Conservation (phyloP, 306 rosid species). For the Cicer judaicum region DNA sequence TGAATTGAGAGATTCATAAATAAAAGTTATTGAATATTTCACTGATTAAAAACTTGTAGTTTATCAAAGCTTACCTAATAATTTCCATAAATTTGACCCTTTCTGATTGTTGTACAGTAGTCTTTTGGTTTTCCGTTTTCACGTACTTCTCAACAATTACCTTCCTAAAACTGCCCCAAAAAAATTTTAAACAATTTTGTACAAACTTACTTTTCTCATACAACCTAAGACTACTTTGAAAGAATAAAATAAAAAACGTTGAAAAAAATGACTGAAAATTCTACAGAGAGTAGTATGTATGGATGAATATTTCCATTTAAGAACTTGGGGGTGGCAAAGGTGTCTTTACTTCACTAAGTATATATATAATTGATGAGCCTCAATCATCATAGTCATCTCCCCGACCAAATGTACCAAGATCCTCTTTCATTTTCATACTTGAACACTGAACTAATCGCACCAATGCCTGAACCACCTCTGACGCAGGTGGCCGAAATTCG, state of each 20-base stretch:
- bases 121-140: background rate
- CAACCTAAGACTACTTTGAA: conserved; percentile 37
- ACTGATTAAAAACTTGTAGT: background rate
- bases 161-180: background rate
- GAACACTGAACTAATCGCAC: conserved; percentile 67
- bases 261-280: conserved; percentile 5
- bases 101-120: background rate
- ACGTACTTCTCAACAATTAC: background rate
- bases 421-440: conserved; percentile 63
- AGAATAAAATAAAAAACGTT: background rate
- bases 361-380: background rate
- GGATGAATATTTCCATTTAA: background rate
- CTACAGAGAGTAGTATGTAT: conserved; percentile 24
- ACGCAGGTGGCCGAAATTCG: conserved; percentile 74
- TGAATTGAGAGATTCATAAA: too few species aligned
- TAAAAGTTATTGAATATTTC: background rate
- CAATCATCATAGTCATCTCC: conserved; percentile 53
- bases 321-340: background rate
- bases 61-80: background rate
- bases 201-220: background rate
- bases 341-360: conserved; percentile 3
- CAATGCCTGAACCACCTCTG: conserved; percentile 82
- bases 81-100: background rate
- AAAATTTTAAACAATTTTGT: conserved; percentile 2
- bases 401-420: conserved; percentile 58